phyloP scores from a whole-genome alignment of 768 basidiomycete species.

The Candolleomyces eurysporus region DNA sequence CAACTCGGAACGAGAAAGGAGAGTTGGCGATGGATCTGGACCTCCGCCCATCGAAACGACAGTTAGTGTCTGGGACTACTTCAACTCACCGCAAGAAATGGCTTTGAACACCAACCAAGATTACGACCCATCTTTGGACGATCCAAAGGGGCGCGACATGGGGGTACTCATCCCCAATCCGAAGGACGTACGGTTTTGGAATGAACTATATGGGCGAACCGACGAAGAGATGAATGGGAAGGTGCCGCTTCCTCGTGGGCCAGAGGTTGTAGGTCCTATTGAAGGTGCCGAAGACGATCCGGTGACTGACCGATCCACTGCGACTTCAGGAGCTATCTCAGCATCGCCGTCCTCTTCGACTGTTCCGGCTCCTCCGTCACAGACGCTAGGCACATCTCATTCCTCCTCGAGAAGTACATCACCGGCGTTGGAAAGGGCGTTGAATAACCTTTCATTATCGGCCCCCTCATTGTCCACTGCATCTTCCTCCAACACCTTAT shows the following conservation, averaged over 20 bases:
- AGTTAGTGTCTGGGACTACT: constrained; percentile 80
- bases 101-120: constrained; percentile 63
- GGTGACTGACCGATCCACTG: constrained; percentile 30
- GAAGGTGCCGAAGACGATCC: constrained; percentile 64
- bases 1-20: constrained; percentile 85
- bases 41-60: constrained; percentile 61
- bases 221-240: constrained; percentile 98
- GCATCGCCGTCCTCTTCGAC: constrained; percentile 40
- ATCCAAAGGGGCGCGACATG: constrained; percentile 77
- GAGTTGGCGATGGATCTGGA: constrained; percentile 49
- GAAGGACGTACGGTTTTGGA: constrained; percentile 92
- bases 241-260: constrained; percentile 40
- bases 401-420: constrained; percentile 27
- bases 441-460: constrained; percentile 33
- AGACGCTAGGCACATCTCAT: constrained; percentile 24
- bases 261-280: constrained; percentile 50
- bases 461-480: constrained; percentile 17
- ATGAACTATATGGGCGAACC: constrained; percentile 81
- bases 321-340: constrained; percentile 31
- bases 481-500: constrained; percentile 4
- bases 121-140: constrained; percentile 76
- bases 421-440: constrained; percentile 20
- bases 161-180: constrained; percentile 88
- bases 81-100: constrained; percentile 67
- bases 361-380: constrained; percentile 27